These are phyloP conservation scores for Astrothelium subdiscretum DNA, from an alignment of 495 filamentous ascomycete genomes.

Conservation along the genomic window DNA sequence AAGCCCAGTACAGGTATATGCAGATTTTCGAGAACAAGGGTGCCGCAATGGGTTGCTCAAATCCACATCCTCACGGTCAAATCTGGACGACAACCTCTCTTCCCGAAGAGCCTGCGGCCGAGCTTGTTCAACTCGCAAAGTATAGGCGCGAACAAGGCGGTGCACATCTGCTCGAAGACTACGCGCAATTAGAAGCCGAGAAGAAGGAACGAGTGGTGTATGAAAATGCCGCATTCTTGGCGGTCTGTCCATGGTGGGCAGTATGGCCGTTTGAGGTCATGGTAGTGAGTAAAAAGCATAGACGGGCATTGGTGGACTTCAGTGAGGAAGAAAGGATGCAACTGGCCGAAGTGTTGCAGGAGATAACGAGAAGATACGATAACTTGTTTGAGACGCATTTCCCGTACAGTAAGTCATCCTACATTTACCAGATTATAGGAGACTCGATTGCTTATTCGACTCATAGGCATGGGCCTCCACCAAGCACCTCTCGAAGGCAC, in stretches of 20 bases:
- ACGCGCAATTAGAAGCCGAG: constrained; percentile 66
- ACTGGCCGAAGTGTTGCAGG: constrained; percentile 73
- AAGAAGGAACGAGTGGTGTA: constrained; percentile 80
- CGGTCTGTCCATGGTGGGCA: constrained; percentile 93
- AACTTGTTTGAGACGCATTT: constrained; percentile 96
- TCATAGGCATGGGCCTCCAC: constrained; percentile 59
- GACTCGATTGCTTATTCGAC: too few relatives aligned
- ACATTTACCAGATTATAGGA: too few relatives aligned
- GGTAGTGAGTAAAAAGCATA: constrained; percentile 71
- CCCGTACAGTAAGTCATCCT: constrained; percentile 75
- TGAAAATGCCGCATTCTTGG: constrained; percentile 70
- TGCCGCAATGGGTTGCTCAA: constrained; percentile 95
- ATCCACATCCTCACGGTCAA: constrained; percentile 94
- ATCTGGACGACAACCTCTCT: constrained; percentile 86
- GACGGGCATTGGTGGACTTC: constrained; percentile 71
- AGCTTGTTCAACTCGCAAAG: constrained; percentile 62
- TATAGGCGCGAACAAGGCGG: constrained; percentile 64
- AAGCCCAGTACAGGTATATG: constrained; percentile 86
- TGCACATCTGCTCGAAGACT: constrained; percentile 68
- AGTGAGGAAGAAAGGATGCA: constrained; percentile 50
- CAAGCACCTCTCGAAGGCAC: constrained; percentile 86
- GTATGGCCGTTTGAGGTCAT: constrained; percentile 96
- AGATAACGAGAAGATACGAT: constrained; percentile 83
- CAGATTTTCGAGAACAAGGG: constrained; percentile 99
- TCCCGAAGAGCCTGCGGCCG: constrained; percentile 75